These are phyloP conservation scores for Oryza brachyantha DNA, from an alignment of 176 grass and related monocot species.

Conservation along the genomic window DNA sequence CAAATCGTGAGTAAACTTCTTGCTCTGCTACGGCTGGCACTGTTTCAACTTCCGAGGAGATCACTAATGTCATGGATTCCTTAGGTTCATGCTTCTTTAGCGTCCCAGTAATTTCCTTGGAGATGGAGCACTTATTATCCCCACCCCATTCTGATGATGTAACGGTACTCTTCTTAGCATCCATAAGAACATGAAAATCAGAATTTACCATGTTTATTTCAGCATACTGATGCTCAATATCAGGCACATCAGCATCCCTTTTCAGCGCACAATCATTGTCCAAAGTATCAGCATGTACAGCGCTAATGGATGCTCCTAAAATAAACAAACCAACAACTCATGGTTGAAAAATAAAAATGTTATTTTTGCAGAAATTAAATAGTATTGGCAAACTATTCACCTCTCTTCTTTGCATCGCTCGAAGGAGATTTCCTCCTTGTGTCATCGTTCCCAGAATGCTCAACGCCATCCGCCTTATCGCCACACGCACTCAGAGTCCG, in stretches of 20 bases:
- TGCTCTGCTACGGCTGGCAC: conserved; percentile 17
- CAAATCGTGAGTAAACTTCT: conserved; percentile 29
- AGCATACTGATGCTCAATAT: conserved; percentile 33
- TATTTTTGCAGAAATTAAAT: conserved; percentile 1
- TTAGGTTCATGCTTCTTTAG: conserved; percentile 39
- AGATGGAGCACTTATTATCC: conserved; percentile 33
- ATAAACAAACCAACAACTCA: conserved; percentile 20
- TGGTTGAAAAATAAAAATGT: background rate
- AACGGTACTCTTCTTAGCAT: conserved; percentile 48
- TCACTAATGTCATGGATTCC: conserved; percentile 31
- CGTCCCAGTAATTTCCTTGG: conserved; percentile 23
- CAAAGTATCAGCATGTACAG: background rate
- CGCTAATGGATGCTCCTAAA: conserved; percentile 32
- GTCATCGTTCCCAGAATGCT: background rate
- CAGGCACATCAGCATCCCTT: conserved; percentile 8
- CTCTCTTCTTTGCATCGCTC: conserved; percentile 42
- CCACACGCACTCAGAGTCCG: conserved; percentile 33
- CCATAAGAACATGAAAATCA: conserved; percentile 33
- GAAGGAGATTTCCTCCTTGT: conserved; percentile 23
- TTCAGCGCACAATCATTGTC: conserved; percentile 28
- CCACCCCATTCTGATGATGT: conserved; percentile 27
- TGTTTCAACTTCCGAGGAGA: conserved; percentile 24
- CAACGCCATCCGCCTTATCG: conserved; percentile 44
- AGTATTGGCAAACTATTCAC: conserved; percentile 35
- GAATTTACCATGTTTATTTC: conserved; percentile 41